These are phyloP conservation scores for Tilletia indica DNA, from an alignment of 1,284 basidiomycete species.

Conservation along the genomic window DNA sequence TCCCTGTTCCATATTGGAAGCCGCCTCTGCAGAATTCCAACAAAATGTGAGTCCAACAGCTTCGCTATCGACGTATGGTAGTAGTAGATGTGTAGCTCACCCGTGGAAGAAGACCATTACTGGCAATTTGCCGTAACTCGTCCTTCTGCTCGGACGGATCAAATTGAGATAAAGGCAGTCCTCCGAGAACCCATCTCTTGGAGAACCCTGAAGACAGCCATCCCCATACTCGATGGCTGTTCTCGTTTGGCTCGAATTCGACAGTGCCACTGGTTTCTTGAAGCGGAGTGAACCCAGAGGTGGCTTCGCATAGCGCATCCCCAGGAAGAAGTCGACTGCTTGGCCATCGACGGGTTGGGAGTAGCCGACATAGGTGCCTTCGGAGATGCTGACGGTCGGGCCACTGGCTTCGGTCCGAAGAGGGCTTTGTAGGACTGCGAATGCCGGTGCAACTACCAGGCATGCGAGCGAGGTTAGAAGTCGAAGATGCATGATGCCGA, in stretches of 20 bases:
- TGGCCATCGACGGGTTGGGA: neutral
- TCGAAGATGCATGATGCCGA: too few relatives aligned
- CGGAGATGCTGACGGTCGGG: neutral
- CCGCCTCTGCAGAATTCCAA: neutral
- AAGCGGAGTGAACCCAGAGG: neutral
- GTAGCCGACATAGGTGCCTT: slow-evolving; percentile 3
- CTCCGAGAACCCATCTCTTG: neutral
- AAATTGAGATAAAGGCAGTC: slow-evolving; percentile 15
- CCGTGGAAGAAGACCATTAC: slow-evolving; percentile 13
- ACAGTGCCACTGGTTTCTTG: neutral
- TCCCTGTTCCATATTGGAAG: slow-evolving; percentile 1
- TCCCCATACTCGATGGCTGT: neutral
- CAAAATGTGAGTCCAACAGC: neutral
- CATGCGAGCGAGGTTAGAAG: too few relatives aligned
- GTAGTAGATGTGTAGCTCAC: neutral
- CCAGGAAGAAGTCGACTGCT: neutral
- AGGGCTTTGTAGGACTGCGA: too few relatives aligned
- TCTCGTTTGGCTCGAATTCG: neutral
- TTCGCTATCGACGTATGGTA: neutral
- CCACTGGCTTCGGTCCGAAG: too few relatives aligned
- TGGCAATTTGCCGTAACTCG: neutral
- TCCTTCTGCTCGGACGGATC: neutral
- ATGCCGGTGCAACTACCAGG: too few relatives aligned
- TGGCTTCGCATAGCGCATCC: neutral
- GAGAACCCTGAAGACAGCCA: neutral